phyloP scores from a whole-genome alignment of 305 asterid genomes.

The Lippia alba region DNA sequence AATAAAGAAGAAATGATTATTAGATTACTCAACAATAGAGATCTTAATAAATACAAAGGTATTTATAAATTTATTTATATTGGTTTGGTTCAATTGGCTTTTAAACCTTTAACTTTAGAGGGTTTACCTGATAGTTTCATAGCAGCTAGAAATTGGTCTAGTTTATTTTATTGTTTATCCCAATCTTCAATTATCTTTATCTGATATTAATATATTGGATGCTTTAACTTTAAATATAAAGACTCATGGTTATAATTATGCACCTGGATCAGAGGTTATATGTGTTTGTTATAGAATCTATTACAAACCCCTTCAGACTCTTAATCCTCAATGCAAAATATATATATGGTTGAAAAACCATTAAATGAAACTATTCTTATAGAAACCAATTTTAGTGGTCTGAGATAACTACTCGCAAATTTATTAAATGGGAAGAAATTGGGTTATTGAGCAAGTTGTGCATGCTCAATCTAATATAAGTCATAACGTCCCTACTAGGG shows the following conservation, averaged over 20 bases:
- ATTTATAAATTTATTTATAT: not conserved
- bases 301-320: not conserved
- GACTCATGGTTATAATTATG: too few species aligned
- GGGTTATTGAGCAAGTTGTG: not conserved
- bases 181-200: not conserved
- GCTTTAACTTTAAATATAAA: too few species aligned
- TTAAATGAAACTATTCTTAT: not conserved
- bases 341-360: not conserved
- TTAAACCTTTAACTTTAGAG: not conserved
- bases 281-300: not conserved
- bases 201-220: too few species aligned
- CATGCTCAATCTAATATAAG: not conserved
- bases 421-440: not conserved
- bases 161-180: not conserved
- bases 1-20: too few species aligned
- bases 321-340: not conserved
- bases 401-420: not conserved
- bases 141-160: not conserved
- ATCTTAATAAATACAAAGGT: too few species aligned
- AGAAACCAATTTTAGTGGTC: not conserved
- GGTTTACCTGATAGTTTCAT: not conserved
- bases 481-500: not conserved
- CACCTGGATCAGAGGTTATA: not conserved
- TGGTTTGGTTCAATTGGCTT: not conserved
- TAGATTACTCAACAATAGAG: too few species aligned